Evolutionary conservation across 2,329 filamentous ascomycete genomes (phyloP), one percentile per base, ranked within the genome.

Genomic region (Claviceps cyperi): DNA sequence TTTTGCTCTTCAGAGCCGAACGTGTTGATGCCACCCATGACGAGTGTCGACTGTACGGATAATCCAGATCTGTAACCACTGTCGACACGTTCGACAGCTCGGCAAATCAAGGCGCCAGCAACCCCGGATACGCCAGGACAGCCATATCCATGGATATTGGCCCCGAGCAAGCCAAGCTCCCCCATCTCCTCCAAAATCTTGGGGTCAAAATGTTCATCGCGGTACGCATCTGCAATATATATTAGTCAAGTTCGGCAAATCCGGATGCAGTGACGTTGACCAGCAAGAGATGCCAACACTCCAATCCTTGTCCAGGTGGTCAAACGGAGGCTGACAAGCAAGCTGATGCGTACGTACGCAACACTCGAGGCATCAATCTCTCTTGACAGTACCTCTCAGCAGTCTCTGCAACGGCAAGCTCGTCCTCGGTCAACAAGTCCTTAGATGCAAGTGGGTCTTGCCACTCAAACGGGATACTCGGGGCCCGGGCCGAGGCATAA

Each of bases 381-480:
- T 97, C 90, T 66, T 97, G 91, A 64, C 90, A 97, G 63, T 97
- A 98, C 53, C 86, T 78, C 67, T 94, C 86, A 36, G 91, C 91
- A 5, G 88, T 94, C 60, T 96, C 88, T 41, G 84, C 76, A 57
- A 98, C 91, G 14, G 90, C 88, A 56, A 87, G 64, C 67, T 98
- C 92, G 53, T 98, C 92, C 56, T 94, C 86, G 1, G 89, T 95
- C 60, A 89, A 77, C 43, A 95, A 69, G 60, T 80, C 84, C 60
- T 80, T 81, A 37, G 83, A 75, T 24, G 76, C 77, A 52, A 98
- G 73, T 19, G 92, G 90, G 63, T 98, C 92, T 64, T 92, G 78
- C 91, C 92, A 98, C 65, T 94, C 81, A 66, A 96, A 97, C 19
- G 58, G 56, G 3, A 65, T 59, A 17, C 55, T 55, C 38, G 57